Percentiles rank a stretch among this genome's conserved stretches.
Evolutionary conservation across 2,329 filamentous ascomycete species (phyloP).

Genomic region (Diaporthe sp.): DNA sequence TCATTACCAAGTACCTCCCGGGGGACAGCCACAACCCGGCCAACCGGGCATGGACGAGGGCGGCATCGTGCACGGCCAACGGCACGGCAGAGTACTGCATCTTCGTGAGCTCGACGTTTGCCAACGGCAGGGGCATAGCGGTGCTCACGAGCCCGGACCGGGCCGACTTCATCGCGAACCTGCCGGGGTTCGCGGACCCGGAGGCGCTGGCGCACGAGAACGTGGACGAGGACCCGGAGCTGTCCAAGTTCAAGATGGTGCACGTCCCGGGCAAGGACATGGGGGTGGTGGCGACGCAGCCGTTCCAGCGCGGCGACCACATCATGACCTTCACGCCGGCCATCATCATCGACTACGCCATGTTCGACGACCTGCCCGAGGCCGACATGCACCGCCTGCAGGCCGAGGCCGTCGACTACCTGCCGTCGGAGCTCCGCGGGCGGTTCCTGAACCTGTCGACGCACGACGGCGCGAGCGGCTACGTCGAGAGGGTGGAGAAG

Average conservation of each 20-base stretch:
- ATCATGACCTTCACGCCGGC: conserved; percentile 52
- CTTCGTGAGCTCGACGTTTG: conserved; percentile 48
- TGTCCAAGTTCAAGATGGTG: conserved; percentile 45
- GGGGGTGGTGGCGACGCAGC: conserved; percentile 48
- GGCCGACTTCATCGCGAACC: conserved; percentile 42
- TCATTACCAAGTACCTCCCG: conserved; percentile 24
- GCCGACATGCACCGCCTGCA: conserved; percentile 45
- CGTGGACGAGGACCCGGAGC: conserved; percentile 40
- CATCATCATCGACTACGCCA: conserved; percentile 51
- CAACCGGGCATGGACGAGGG: conserved; percentile 28
- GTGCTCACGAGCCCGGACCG: conserved; percentile 49
- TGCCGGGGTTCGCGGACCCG: conserved; percentile 43
- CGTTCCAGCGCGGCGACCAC: conserved; percentile 48
- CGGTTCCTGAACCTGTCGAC: conserved; percentile 50
- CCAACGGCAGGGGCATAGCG: conserved; percentile 49
- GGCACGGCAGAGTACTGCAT: conserved; percentile 45
- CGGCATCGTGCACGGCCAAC: conserved; percentile 42
- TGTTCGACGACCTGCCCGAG: conserved; percentile 44
- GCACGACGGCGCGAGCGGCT: conserved; percentile 42
- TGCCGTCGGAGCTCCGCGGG: conserved; percentile 45
- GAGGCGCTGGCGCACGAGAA: conserved; percentile 40
- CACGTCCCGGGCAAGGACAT: conserved; percentile 51
- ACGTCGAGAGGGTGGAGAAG: conserved; percentile 46
- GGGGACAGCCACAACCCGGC: background rate
- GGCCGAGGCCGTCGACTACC: conserved; percentile 43